A percentile compares a stretch with the other conserved stretches of the same genome.
Conservation (phyloP, 371 early-diverging fungal species). For the Capniomyces stellatus region DNA sequence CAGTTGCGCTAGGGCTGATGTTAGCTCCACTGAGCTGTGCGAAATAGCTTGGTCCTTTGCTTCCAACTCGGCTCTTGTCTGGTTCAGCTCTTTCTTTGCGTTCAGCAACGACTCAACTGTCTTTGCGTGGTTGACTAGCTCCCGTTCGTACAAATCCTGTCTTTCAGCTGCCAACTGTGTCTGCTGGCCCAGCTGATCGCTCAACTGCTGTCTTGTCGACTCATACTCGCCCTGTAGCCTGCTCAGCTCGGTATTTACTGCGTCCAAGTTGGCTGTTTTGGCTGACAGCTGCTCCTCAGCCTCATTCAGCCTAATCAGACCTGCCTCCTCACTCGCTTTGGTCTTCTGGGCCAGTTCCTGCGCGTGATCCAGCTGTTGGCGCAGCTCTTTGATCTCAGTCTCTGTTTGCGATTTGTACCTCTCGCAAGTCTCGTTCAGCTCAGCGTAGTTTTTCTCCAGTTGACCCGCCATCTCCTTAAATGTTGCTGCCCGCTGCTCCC, state of each 20-base stretch:
- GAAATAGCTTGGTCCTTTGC: constrained; percentile 11
- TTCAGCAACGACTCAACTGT: constrained; percentile 25
- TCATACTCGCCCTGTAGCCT: not conserved
- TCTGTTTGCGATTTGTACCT: not conserved
- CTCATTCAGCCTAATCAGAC: too few relatives aligned
- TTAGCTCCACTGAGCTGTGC: constrained; percentile 17
- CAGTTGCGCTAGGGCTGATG: not conserved
- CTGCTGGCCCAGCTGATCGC: constrained; percentile 23
- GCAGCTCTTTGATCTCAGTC: not conserved
- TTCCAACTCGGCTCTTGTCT: constrained; percentile 8
- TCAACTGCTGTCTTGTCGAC: constrained; percentile 11
- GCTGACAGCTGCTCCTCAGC: not conserved
- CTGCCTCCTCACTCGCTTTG: not conserved
- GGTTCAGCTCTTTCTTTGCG: constrained; percentile 9
- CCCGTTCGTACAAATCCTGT: constrained; percentile 35
- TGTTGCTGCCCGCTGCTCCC: constrained; percentile 3
- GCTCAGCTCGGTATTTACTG: not conserved
- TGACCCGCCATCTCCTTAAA: not conserved
- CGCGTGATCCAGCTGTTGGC: not conserved
- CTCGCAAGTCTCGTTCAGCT: constrained; percentile 8
- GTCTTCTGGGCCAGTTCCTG: constrained; percentile 5
- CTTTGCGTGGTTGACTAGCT: constrained; percentile 31
- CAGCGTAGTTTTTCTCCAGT: not conserved
- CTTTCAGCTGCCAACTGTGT: constrained; percentile 16
- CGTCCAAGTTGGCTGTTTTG: not conserved